Conservation (phyloP, 2,329 filamentous ascomycete genomes). For the Sporothrix protearum region DNA sequence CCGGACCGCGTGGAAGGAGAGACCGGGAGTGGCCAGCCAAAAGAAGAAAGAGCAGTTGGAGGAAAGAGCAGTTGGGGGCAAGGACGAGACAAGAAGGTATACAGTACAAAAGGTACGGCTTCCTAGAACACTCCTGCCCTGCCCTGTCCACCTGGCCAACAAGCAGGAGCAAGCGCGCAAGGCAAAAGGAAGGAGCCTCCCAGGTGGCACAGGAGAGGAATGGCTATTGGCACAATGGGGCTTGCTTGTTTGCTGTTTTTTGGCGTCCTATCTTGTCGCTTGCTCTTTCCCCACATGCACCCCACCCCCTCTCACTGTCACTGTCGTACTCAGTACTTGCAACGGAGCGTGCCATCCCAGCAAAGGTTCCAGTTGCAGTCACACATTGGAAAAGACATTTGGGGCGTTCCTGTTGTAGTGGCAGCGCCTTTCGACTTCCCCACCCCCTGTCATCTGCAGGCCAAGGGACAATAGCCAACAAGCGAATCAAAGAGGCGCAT, state of each 20-base stretch:
- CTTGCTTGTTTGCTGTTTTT: background rate
- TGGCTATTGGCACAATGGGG: background rate
- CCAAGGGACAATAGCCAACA: background rate
- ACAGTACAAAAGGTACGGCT: background rate
- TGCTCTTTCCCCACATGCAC: background rate
- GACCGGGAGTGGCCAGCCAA: background rate
- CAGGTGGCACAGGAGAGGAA: background rate
- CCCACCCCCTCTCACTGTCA: background rate
- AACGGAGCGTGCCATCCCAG: slow-evolving; percentile 1
- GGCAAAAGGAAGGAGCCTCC: slow-evolving; percentile 12
- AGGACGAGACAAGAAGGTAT: background rate
- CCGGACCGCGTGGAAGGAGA: background rate
- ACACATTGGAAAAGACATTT: background rate
- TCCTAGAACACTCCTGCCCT: background rate
- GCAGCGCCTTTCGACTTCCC: background rate
- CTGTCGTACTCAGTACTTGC: background rate
- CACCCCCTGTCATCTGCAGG: background rate
- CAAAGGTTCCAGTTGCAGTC: background rate
- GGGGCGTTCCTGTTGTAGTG: background rate
- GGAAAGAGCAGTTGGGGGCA: background rate
- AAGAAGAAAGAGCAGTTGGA: no score
- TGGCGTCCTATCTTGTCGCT: background rate
- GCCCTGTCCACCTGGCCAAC: background rate
- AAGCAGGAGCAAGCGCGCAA: slow-evolving; percentile 3
- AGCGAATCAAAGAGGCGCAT: background rate